These are phyloP conservation scores for Helotiales sp. DNA, from an alignment of 2,329 filamentous ascomycete genomes.

Conservation along the genomic window DNA sequence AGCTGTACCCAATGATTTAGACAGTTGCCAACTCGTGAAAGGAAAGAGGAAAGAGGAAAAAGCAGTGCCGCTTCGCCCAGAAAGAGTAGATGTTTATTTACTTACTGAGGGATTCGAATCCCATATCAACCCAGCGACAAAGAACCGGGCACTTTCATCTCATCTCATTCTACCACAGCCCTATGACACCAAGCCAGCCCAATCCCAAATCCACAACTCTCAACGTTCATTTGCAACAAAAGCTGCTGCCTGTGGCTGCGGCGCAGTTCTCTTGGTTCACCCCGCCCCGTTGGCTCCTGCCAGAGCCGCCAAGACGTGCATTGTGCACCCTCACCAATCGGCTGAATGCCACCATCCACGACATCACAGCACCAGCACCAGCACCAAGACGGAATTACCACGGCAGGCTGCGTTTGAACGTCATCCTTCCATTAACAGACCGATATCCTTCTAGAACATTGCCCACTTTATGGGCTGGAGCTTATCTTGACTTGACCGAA, in stretches of 20 bases:
- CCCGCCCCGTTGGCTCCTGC: slow-evolving; percentile 3
- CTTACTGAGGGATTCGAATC: too few species aligned
- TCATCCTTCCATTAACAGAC: neutral
- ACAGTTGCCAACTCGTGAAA: too few species aligned
- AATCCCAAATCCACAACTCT: neutral
- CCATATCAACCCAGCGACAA: too few species aligned
- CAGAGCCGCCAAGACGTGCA: slow-evolving; percentile 9
- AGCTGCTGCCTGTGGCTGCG: slow-evolving; percentile 6
- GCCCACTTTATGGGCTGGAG: neutral
- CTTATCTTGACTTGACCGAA: neutral
- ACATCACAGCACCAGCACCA: neutral
- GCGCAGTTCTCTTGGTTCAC: slow-evolving; percentile 1
- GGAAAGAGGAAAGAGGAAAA: too few species aligned
- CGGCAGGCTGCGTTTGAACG: neutral
- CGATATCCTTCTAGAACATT: neutral
- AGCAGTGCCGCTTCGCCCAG: too few species aligned
- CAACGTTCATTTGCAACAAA: too few species aligned
- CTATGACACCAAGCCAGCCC: too few species aligned
- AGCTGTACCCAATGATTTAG: too few species aligned
- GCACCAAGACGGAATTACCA: neutral
- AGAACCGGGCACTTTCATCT: too few species aligned
- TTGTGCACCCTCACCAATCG: neutral
- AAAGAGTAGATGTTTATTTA: too few species aligned
- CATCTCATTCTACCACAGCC: neutral
- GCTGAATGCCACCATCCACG: neutral